A percentile compares a stretch with the other conserved stretches of the same genome.
Evolutionary conservation across 1,284 basidiomycete genomes (phyloP).

Genomic region (Boletellus dicymbophilus): DNA sequence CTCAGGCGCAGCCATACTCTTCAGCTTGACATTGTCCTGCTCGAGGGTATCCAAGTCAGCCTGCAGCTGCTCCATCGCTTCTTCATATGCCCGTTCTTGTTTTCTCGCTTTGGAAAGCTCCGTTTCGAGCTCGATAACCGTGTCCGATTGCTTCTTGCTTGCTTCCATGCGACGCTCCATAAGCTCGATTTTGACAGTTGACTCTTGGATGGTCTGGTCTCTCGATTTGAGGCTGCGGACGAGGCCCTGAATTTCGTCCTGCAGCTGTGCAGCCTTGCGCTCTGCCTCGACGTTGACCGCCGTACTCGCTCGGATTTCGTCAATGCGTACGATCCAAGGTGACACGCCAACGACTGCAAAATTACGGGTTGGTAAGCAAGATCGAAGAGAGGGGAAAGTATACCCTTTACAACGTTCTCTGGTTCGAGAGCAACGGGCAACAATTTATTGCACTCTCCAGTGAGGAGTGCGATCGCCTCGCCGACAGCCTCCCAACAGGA

Average conservation of each 20-base stretch:
- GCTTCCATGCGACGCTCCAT: conserved; percentile 92
- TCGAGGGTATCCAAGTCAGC: conserved; percentile 86
- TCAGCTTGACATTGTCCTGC: conserved; percentile 85
- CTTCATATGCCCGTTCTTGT: conserved; percentile 88
- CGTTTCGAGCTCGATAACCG: conserved; percentile 78
- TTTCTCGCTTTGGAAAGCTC: conserved; percentile 82
- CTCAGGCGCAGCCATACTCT: conserved; percentile 65
- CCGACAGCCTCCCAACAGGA: conserved; percentile 80
- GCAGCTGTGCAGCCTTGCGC: conserved; percentile 79
- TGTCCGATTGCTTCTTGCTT: conserved; percentile 86
- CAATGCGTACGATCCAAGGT: conserved; percentile 89
- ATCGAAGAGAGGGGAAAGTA: conserved; percentile 30
- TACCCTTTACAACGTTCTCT: conserved; percentile 82
- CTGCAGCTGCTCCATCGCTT: conserved; percentile 92
- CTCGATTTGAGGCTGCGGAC: conserved; percentile 81
- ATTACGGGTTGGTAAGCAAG: neutral
- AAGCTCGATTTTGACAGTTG: conserved; percentile 89
- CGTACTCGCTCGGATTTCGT: conserved; percentile 82
- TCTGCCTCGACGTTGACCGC: conserved; percentile 93
- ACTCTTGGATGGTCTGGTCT: conserved; percentile 91
- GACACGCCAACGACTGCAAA: conserved; percentile 69
- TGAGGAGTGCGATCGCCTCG: conserved; percentile 67
- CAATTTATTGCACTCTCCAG: conserved; percentile 69
- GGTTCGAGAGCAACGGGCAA: conserved; percentile 72
- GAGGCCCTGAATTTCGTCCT: conserved; percentile 88